Evolutionary conservation across 225 moss, liverwort and hornwort genomes (phyloP).

Genomic region (Pleurozium schreberi): DNA sequence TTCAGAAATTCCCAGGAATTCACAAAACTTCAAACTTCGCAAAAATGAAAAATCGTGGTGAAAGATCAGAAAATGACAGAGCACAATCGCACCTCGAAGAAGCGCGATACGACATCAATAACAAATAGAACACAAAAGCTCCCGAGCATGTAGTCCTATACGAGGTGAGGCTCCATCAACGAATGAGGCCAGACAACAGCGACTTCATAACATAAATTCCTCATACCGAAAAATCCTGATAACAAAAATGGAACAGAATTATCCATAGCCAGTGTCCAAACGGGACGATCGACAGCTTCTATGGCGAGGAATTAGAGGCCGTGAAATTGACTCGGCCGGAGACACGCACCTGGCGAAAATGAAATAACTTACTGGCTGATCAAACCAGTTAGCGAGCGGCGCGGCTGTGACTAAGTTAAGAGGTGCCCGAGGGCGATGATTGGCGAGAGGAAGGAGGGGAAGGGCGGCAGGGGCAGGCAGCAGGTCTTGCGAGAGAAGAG

Average conservation of each 20-base stretch:
- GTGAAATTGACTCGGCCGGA: not conserved
- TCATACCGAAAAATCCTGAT: not conserved
- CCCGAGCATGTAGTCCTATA: not conserved
- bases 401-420: not conserved
- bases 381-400: not conserved
- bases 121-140: not conserved
- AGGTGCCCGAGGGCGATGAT: not conserved
- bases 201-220: not conserved
- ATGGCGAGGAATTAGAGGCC: not conserved
- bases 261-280: not conserved
- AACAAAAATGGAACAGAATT: not conserved
- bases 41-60: not conserved
- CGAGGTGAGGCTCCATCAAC: not conserved
- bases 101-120: not conserved
- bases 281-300: not conserved
- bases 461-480: not conserved
- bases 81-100: not conserved
- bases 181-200: not conserved
- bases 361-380: not conserved
- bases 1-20: not conserved
- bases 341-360: not conserved
- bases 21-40: not conserved
- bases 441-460: not conserved
- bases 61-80: not conserved
- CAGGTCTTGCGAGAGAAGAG: not conserved